Evolutionary conservation across 805 yeast species (phyloP).

Genomic region (Yarrowia yakushimensis): DNA sequence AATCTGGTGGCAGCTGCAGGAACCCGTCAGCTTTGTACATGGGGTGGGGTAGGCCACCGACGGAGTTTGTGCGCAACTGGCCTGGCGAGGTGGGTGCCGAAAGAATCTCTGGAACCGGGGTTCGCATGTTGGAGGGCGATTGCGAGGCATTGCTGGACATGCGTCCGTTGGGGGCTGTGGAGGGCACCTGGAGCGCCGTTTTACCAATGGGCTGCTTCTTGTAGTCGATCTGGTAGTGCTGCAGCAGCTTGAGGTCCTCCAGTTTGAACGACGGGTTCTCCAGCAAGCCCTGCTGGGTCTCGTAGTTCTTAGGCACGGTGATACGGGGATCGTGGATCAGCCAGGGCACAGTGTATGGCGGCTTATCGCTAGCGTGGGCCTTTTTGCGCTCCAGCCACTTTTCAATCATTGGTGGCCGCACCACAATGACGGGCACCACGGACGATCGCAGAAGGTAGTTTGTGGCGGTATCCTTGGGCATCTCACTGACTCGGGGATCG

Average conservation of each 20-base stretch:
- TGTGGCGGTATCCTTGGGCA: conserved; percentile 22
- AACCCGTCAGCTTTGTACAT: conserved; percentile 18
- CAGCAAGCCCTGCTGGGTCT: conserved; percentile 4
- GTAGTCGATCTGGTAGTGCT: conserved; percentile 20
- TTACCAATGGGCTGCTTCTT: conserved; percentile 9
- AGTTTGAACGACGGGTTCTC: conserved; percentile 25
- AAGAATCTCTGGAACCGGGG: background rate
- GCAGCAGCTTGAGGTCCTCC: conserved; percentile 13
- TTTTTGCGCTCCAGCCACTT: background rate
- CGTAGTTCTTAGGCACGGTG: conserved; percentile 12
- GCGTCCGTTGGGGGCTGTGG: background rate
- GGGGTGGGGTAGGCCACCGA: background rate
- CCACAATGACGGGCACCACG: conserved; percentile 18
- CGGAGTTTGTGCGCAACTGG: conserved; percentile 8
- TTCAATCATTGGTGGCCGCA: conserved; percentile 20
- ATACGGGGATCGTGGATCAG: conserved; percentile 14
- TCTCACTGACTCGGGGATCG: conserved; percentile 20
- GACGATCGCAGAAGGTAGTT: conserved; percentile 18
- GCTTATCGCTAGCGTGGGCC: background rate
- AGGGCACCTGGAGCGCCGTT: background rate
- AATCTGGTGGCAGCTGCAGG: conserved; percentile 19
- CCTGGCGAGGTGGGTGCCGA: background rate
- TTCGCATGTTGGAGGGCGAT: background rate
- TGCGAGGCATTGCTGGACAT: conserved; percentile 1
- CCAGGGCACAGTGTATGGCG: conserved; percentile 14